These are phyloP conservation scores for Yamadazyma scolyti DNA, from an alignment of 805 yeast species.

Conservation along the genomic window DNA sequence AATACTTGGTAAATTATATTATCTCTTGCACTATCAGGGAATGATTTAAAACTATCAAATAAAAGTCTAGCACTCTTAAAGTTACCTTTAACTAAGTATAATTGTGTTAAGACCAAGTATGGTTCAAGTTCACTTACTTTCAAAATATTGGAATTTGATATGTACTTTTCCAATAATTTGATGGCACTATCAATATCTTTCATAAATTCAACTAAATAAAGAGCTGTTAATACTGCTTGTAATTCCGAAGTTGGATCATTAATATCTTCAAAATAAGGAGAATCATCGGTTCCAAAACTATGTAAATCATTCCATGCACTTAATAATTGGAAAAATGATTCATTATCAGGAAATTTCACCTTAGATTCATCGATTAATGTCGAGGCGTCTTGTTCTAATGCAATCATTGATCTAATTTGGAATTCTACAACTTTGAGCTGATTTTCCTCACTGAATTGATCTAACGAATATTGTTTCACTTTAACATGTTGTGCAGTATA, in stretches of 20 bases:
- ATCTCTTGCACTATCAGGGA: conserved; percentile 46
- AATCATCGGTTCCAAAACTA: conserved; percentile 40
- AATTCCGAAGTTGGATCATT: conserved; percentile 30
- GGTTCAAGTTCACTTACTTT: conserved; percentile 37
- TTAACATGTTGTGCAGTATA: conserved; percentile 55
- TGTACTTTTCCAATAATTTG: conserved; percentile 23
- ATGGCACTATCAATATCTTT: conserved; percentile 38
- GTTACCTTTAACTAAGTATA: conserved; percentile 35
- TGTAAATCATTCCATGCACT: conserved; percentile 42
- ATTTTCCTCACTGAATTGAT: conserved; percentile 34
- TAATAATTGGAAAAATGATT: conserved; percentile 31
- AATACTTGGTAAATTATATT: conserved; percentile 72
- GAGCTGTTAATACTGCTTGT: conserved; percentile 39
- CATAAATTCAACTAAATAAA: conserved; percentile 33
- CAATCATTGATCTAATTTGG: conserved; percentile 38
- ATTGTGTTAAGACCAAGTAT: conserved; percentile 36
- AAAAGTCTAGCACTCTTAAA: conserved; percentile 29
- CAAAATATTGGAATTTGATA: conserved; percentile 17
- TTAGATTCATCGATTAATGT: conserved; percentile 34
- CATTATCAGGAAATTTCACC: conserved; percentile 29
- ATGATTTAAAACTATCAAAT: conserved; percentile 26
- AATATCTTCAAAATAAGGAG: conserved; percentile 40
- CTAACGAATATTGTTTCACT: conserved; percentile 35
- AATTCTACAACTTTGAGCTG: conserved; percentile 38
- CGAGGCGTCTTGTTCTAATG: conserved; percentile 37